Evolutionary conservation across 78 protist species (phyloP).

Genomic region (slime mould (Dictyostelium discoideum)): DNA sequence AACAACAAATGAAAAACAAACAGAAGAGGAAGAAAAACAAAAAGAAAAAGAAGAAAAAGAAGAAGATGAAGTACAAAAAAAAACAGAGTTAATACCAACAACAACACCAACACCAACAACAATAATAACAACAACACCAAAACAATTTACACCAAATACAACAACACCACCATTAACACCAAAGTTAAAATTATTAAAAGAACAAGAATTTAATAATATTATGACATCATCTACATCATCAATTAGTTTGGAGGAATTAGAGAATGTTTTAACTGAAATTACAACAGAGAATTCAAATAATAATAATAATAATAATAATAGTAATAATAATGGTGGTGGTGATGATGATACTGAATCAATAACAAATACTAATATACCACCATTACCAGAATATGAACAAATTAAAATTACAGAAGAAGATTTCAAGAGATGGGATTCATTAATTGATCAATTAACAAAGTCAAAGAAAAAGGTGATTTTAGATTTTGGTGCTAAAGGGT

Average conservation of each 20-base stretch:
- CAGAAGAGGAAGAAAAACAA: not conserved
- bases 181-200: not conserved
- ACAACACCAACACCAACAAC: not conserved
- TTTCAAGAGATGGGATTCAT: constrained; percentile 1
- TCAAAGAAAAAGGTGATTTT: constrained; percentile 9
- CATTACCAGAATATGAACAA: not conserved
- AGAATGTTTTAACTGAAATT: not conserved
- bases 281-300: not conserved
- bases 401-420: not conserved
- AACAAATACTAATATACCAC: not conserved
- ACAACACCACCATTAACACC: not conserved
- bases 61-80: not conserved
- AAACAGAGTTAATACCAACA: not conserved
- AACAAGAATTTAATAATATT: not conserved
- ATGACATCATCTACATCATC: not conserved
- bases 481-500: constrained; percentile 65
- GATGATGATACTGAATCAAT: not conserved
- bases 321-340: not conserved
- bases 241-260: not conserved
- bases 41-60: not conserved
- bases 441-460: constrained; percentile 9
- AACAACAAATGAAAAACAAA: not conserved
- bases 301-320: too few relatives aligned
- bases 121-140: not conserved
- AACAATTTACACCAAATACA: not conserved